Conservation (phyloP, 306 rosid genomes). For the Dalbergia cultrata region DNA sequence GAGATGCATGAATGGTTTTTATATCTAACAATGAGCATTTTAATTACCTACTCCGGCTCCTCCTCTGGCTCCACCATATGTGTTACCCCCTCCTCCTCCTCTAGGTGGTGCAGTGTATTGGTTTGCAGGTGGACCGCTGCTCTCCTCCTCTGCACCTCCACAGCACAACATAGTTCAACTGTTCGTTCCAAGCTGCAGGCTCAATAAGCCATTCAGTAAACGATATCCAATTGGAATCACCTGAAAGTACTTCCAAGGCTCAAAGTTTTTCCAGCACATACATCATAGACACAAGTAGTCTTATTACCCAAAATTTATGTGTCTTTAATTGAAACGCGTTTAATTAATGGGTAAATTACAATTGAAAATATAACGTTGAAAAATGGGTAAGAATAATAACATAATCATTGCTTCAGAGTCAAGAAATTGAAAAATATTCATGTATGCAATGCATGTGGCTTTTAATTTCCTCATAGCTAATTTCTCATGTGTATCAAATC, state of each 20-base stretch:
- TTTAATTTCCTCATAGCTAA: too few species aligned
- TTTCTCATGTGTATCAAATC: not conserved
- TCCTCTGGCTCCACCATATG: constrained; percentile 70
- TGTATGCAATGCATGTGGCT: too few species aligned
- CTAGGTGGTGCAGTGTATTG: constrained; percentile 71
- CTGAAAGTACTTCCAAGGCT: constrained; percentile 41
- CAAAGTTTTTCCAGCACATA: constrained; percentile 13
- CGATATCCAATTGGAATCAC: constrained; percentile 39
- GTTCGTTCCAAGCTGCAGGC: constrained; percentile 47
- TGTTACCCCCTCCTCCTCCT: constrained; percentile 64
- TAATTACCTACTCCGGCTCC: constrained; percentile 49
- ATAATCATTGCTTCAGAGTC: not conserved
- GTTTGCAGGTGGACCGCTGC: constrained; percentile 69
- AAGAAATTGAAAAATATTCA: not conserved
- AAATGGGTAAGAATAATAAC: not conserved
- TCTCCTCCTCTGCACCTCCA: constrained; percentile 85
- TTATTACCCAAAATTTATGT: not conserved
- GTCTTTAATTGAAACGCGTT: not conserved
- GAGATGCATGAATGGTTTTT: too few species aligned
- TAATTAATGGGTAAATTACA: not conserved
- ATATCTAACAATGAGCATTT: not conserved
- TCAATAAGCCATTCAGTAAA: constrained; percentile 57
- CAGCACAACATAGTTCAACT: constrained; percentile 81
- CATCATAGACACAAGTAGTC: not conserved
- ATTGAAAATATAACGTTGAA: not conserved